Evolutionary conservation across 768 basidiomycete species (phyloP).

Genomic region (Leucogyrophana mollusca): DNA sequence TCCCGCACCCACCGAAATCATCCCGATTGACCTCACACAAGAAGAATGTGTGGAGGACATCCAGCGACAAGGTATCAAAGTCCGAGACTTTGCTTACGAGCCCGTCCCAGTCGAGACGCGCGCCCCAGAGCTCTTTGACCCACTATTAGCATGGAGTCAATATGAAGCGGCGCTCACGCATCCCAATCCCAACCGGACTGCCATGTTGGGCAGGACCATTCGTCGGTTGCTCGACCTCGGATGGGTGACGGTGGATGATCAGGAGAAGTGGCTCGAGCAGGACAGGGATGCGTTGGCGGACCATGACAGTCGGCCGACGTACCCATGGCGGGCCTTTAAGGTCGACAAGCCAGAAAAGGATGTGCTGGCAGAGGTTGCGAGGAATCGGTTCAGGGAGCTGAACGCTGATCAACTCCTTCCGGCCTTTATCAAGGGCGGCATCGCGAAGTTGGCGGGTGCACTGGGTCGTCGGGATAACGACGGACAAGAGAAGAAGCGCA

Average conservation of each 20-base stretch:
- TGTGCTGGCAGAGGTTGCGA: conserved; percentile 23
- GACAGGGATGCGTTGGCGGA: conserved; percentile 24
- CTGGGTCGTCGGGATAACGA: conserved; percentile 10
- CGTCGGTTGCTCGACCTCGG: conserved; percentile 28
- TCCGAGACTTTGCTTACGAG: conserved; percentile 31
- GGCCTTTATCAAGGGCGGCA: conserved; percentile 20
- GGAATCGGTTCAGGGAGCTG: conserved; percentile 26
- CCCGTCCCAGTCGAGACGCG: conserved; percentile 10
- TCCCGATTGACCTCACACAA: conserved; percentile 29
- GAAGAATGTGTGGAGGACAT: conserved; percentile 33
- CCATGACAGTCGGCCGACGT: conserved; percentile 20
- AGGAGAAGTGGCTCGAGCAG: conserved; percentile 20
- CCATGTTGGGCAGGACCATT: conserved; percentile 22
- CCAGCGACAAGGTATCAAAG: conserved; percentile 25
- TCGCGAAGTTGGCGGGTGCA: conserved; percentile 14
- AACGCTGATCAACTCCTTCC: conserved; percentile 29
- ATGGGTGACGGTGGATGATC: conserved; percentile 25
- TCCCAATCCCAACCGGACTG: conserved; percentile 11
- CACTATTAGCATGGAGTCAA: conserved; percentile 27
- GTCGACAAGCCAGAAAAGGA: conserved; percentile 24
- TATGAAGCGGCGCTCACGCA: conserved; percentile 26
- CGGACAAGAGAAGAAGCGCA: conserved; percentile 22
- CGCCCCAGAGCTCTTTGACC: conserved; percentile 29
- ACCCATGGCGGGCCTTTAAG: conserved; percentile 26
- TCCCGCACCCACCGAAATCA: conserved; percentile 32